Evolutionary conservation across 2,329 filamentous ascomycete species (phyloP).

Genomic region (Ploettnerulaceae sp.): DNA sequence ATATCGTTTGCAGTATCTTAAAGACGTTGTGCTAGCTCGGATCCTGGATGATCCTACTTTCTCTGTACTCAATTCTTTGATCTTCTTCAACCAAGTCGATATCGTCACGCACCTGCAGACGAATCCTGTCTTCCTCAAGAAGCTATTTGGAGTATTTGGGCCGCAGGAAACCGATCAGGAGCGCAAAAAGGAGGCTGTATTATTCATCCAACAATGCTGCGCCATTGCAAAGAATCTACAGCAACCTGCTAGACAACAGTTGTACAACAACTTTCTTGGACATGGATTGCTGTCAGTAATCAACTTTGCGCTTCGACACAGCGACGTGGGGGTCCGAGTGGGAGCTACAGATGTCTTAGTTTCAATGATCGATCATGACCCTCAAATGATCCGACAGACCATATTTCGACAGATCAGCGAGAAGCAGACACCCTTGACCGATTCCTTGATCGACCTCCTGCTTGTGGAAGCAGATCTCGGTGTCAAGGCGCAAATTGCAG

Average conservation of each 20-base stretch:
- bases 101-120: constrained; percentile 92
- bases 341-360: constrained; percentile 92
- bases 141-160: constrained; percentile 83
- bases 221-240: constrained; percentile 92
- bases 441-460: constrained; percentile 87
- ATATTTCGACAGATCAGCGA: constrained; percentile 90
- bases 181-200: constrained; percentile 86
- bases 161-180: constrained; percentile 58
- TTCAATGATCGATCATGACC: constrained; percentile 92
- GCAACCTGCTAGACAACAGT: constrained; percentile 68
- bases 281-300: constrained; percentile 87
- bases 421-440: constrained; percentile 78
- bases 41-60: constrained; percentile 98
- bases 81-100: constrained; percentile 98
- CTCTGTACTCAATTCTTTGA: constrained; percentile 92
- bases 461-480: constrained; percentile 89
- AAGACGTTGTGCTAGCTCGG: constrained; percentile 94
- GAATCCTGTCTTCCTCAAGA: constrained; percentile 71
- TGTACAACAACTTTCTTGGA: constrained; percentile 86
- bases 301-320: constrained; percentile 82
- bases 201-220: constrained; percentile 96
- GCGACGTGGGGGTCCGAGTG: constrained; percentile 78
- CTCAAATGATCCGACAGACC: constrained; percentile 86
- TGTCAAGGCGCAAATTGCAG: constrained; percentile 91
- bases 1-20: constrained; percentile 92